Base-by-base conservation (phyloP, 768 basidiomycete genomes). In the Xerocomellus chrysenteron region DNA sequence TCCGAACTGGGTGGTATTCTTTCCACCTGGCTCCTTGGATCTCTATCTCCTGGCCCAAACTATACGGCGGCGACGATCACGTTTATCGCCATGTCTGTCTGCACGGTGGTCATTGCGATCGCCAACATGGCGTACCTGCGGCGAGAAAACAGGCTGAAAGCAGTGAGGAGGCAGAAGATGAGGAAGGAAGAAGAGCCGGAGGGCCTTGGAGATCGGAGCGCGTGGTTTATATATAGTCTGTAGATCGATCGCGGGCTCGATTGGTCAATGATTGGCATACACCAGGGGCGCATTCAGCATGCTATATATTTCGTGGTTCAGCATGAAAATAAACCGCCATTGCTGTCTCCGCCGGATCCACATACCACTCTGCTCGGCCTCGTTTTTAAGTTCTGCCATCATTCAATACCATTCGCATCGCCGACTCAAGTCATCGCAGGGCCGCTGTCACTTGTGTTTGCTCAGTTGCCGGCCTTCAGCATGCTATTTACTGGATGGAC, bases 1-100 rank as follows among this genome's bases (percentile, higher is more conserved):
- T 80, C 79, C 16, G 85, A 86, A 62, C 68, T 74, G 0, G 83
- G 84, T 2, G 82, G 82, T 2, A 84, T 86, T 52, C 78, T 86
- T 19, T 75, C 80, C 4, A 85, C 83, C 0, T 86, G 84, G 84
- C 75, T 85, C 4, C 66, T 85, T 24, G 84, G 82, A 12, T 62
- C 62, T 2, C 64, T 84, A 3, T 83, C 81, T 7, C 68, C 78
- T 0, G 73, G 76, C 0, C 84, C 84, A 3, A 55, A 73, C n/a
- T 86, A 85, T 59, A 76, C 64, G 5, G 70, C 74, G 36, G 84
- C 81, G 0, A 80, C 81, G 2, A 59, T 73, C 50, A 70, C 68
- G 16, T 67, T 69, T 32, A 64, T 74, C 4, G 62, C 57, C 51
- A 71, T 76, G 73, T 77, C 81, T 0, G 61, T 75, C 1, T 56